Conservation (phyloP, 495 filamentous ascomycete genomes). For the Daldinia concentrica region DNA sequence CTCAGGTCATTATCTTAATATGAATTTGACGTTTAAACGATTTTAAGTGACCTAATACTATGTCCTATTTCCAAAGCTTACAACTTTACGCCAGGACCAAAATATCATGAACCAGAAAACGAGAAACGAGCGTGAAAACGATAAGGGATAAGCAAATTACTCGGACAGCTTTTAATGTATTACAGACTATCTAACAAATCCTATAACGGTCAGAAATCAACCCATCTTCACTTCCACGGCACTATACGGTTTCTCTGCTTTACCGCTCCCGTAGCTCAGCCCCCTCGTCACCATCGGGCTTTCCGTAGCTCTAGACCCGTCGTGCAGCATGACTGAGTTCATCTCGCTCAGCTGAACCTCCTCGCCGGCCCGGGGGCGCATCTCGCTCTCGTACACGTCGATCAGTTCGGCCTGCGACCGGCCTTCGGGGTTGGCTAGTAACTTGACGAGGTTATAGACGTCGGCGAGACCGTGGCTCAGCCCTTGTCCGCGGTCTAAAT, state of each 20-base stretch:
- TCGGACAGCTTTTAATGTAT: not conserved
- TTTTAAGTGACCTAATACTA: not conserved
- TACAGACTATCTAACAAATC: not conserved
- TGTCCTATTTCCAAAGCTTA: not conserved
- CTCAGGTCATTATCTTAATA: not conserved
- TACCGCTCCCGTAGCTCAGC: slow-evolving; percentile 26
- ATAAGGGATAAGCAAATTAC: not conserved
- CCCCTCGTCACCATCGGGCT: slow-evolving; percentile 44
- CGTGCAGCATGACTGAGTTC: slow-evolving; percentile 57
- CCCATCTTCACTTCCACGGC: not conserved
- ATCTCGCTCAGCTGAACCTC: slow-evolving; percentile 54
- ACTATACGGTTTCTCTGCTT: not conserved
- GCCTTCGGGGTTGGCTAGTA: slow-evolving; percentile 41
- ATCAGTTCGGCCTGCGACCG: slow-evolving; percentile 44
- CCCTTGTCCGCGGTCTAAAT: slow-evolving; percentile 62
- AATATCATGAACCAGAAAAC: not conserved
- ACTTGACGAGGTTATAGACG: slow-evolving; percentile 52
- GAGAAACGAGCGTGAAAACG: not conserved
- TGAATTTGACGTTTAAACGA: not conserved
- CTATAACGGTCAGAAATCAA: not conserved
- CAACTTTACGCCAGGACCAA: not conserved
- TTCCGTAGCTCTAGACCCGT: slow-evolving; percentile 53
- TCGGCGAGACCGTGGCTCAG: slow-evolving; percentile 60
- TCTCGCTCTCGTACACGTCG: slow-evolving; percentile 57
- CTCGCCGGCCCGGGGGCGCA: slow-evolving; percentile 57